Percentiles rank a stretch among this genome's conserved stretches.
These are phyloP conservation scores for Kandelia obovata DNA, from an alignment of 345 rosid species.

Conservation along the genomic window DNA sequence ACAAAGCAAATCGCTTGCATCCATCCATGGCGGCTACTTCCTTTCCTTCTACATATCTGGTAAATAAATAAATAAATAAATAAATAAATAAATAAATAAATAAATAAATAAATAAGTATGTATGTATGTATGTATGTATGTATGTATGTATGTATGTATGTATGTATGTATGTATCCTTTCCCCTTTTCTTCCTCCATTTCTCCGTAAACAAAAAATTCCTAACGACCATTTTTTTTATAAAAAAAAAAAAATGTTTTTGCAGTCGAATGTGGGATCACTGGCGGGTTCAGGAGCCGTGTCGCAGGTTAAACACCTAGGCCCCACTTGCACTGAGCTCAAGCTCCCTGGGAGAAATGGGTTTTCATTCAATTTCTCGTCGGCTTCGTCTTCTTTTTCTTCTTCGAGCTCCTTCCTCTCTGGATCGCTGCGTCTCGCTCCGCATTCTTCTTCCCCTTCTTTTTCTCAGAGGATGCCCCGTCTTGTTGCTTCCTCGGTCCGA, in stretches of 20 bases:
- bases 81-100: too few relatives aligned
- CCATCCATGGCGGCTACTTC: background rate
- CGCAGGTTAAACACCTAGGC: slow-evolving; percentile 25
- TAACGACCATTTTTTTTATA: background rate
- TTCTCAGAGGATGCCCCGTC: slow-evolving; percentile 26
- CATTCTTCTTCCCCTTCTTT: slow-evolving; percentile 27
- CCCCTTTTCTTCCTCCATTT: background rate
- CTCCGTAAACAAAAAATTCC: background rate
- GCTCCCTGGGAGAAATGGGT: slow-evolving; percentile 18
- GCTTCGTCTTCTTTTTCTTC: slow-evolving; percentile 36
- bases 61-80: too few relatives aligned
- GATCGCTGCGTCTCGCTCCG: slow-evolving; percentile 35
- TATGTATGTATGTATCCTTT: background rate
- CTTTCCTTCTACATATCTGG: too few relatives aligned
- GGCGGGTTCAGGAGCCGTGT: slow-evolving; percentile 32
- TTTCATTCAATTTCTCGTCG: slow-evolving; percentile 32
- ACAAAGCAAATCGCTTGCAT: background rate
- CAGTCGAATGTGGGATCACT: slow-evolving; percentile 60
- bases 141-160: too few relatives aligned
- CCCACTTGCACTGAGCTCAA: slow-evolving; percentile 30
- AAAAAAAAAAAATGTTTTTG: background rate
- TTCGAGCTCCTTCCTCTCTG: slow-evolving; percentile 30
- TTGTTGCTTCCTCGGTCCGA: slow-evolving; percentile 38
- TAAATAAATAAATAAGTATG: too few relatives aligned
- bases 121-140: too few relatives aligned